A percentile compares a stretch with the other conserved stretches of the same genome.
Conservation (phyloP, 768 basidiomycete species). For the Boletus vermiculosoides region DNA sequence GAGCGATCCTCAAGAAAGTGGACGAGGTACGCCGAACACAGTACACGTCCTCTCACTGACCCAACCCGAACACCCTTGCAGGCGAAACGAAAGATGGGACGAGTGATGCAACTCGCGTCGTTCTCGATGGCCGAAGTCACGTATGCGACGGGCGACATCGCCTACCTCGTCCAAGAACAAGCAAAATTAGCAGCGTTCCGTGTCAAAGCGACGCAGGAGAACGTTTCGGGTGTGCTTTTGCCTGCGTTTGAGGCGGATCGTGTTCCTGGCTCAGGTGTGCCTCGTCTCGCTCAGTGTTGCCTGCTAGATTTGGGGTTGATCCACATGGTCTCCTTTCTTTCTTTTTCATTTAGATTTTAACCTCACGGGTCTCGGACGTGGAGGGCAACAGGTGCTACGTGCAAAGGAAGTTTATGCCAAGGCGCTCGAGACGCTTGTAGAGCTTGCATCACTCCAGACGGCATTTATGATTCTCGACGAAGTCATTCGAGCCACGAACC, state of each 20-base stretch:
- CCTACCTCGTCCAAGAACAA: conserved; percentile 96
- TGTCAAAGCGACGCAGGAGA: conserved; percentile 95
- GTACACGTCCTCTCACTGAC: conserved; percentile 4
- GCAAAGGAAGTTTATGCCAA: conserved; percentile 98
- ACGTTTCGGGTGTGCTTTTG: conserved; percentile 94
- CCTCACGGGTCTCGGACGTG: conserved; percentile 92
- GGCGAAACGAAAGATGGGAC: conserved; percentile 99
- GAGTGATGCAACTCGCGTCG: conserved; percentile 97
- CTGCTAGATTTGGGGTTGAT: conserved; percentile 1
- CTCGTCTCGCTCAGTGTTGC: neutral
- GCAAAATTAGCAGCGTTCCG: conserved; percentile 89
- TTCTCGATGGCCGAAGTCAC: conserved; percentile 99
- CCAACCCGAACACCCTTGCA: conserved; percentile 37
- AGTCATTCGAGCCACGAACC: conserved; percentile 98
- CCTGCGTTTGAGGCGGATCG: conserved; percentile 95
- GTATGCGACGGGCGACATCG: conserved; percentile 95
- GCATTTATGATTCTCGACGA: conserved; percentile 99
- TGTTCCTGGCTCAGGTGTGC: conserved; percentile 74
- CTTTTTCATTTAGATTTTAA: conserved; percentile 72
- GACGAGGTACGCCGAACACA: conserved; percentile 71
- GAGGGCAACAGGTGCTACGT: conserved; percentile 92
- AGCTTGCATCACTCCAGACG: conserved; percentile 94
- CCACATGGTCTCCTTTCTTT: neutral
- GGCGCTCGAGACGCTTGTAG: conserved; percentile 94
- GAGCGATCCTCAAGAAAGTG: conserved; percentile 93